A percentile compares a stretch with the other conserved stretches of the same genome.
Evolutionary conservation across 23 red algal genomes (phyloP).

Genomic region (Gracilaria gracilis): DNA sequence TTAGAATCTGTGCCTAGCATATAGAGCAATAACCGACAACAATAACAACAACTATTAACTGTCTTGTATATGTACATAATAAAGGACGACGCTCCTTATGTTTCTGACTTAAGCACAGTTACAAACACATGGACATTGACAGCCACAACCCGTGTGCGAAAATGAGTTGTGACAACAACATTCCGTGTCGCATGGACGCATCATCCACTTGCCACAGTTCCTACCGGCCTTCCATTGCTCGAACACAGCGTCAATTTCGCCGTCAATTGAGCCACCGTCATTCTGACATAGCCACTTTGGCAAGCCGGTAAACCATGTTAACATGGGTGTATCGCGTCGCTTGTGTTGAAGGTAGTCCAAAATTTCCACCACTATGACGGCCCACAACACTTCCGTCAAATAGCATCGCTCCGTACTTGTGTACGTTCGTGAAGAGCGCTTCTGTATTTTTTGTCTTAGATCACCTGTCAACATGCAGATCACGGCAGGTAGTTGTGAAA

Average conservation of each 20-base stretch:
- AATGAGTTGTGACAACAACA: conserved; percentile 51
- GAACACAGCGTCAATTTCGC: conserved; percentile 43
- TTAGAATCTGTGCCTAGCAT: conserved; percentile 22
- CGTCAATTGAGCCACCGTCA: conserved; percentile 30
- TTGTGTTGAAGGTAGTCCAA: conserved; percentile 54
- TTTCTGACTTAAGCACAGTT: conserved; percentile 18
- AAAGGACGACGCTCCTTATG: not conserved
- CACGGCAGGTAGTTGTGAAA: conserved; percentile 37
- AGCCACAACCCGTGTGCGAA: conserved; percentile 47
- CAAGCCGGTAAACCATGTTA: conserved; percentile 48
- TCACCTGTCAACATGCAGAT: conserved; percentile 50
- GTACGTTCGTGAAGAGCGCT: conserved; percentile 16
- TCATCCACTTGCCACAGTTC: conserved; percentile 28
- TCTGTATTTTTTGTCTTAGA: conserved; percentile 28
- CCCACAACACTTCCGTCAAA: conserved; percentile 50
- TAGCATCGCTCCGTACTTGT: conserved; percentile 38
- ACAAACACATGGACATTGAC: conserved; percentile 56
- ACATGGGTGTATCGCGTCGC: conserved; percentile 28
- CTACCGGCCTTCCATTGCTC: conserved; percentile 44
- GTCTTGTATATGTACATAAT: conserved; percentile 13
- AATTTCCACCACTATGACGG: conserved; percentile 37
- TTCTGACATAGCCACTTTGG: conserved; percentile 56
- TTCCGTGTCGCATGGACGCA: conserved; percentile 51
- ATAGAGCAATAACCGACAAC: conserved; percentile 7
- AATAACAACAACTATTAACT: conserved; percentile 16